Percentiles rank a stretch among this genome's conserved stretches.
phyloP scores from a whole-genome alignment of 2,329 filamentous ascomycete genomes.

The Shiraia sp. region DNA sequence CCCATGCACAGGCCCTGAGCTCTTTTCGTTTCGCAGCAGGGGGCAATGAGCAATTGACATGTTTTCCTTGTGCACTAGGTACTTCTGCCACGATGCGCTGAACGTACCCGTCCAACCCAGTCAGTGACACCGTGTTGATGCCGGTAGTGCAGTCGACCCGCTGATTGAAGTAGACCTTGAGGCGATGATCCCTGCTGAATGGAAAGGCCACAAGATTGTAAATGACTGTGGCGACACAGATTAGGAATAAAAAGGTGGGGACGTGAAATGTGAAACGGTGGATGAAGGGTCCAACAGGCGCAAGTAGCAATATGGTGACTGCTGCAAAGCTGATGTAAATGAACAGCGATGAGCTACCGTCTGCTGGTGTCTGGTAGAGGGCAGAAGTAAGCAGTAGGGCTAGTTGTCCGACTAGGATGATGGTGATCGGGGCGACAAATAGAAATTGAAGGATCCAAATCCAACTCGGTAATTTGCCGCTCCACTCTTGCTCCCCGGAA shows the following conservation, averaged over 20 bases:
- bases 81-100: constrained; percentile 66
- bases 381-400: constrained; percentile 73
- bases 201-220: constrained; percentile 90
- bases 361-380: constrained; percentile 78
- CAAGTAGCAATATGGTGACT: constrained; percentile 71
- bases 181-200: constrained; percentile 75
- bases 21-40: constrained; percentile 51
- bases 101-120: constrained; percentile 41
- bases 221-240: constrained; percentile 75
- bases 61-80: constrained; percentile 69
- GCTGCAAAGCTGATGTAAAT: constrained; percentile 72
- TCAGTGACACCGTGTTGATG: constrained; percentile 65
- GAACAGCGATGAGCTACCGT: constrained; percentile 73
- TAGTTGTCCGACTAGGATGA: constrained; percentile 78
- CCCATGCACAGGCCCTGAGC: constrained; percentile 71
- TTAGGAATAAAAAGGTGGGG: constrained; percentile 72
- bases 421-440: constrained; percentile 73
- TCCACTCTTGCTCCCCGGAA: constrained; percentile 83
- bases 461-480: constrained; percentile 75
- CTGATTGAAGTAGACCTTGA: constrained; percentile 89
- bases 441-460: constrained; percentile 88
- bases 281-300: constrained; percentile 80
- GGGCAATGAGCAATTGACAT: constrained; percentile 46
- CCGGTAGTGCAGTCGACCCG: constrained; percentile 73
- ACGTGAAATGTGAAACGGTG: constrained; percentile 85